Evolutionary conservation across 257 asterid genomes (phyloP), one percentile per base, ranked within the genome.

Genomic region (Datura wrightii): DNA sequence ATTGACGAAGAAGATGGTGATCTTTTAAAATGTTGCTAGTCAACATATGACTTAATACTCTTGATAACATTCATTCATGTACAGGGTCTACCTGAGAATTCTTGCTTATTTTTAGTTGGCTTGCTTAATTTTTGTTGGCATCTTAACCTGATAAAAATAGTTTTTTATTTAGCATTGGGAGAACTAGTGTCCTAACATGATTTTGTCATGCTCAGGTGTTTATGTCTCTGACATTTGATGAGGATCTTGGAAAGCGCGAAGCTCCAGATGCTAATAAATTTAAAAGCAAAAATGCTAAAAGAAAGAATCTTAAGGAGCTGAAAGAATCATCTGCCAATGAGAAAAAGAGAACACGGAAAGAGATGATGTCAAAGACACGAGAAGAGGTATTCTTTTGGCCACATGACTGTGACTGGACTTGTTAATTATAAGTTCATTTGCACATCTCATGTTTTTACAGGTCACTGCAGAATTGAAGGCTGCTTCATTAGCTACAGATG

Each of bases 391-490:
- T 72, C 41, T 72, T 54, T 66, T 46, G 83, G 39, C 83, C 82
- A 78, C 58, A 36, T 19, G 81, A 70, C 58, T 76, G 34, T 59
- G 36, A 67, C 58, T 6, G 71, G 39, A 19, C 78, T 79, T 53
- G 63, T 79, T 84, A 83, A 70, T 70, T 76, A 39, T n/a, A 58
- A 71, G 37, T 76, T 82, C 83, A 86, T 48, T 52, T 53, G 48
- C 16, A 83, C 71, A 76, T 69, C 50, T 81, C 84, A 80, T 82
- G 88, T 71, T 74, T 81, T 78, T 82, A 70, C 93, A 97, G 99
- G 98, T 97, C 79, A 90, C 86, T 85, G 92, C 97, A 60, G 99
- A 97, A 83, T 92, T 89, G 66, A 94, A 91, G 84, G 93, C 98
- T 89, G 97, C 97, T 74, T 92, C 98, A 84, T 86, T 89, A 86